These are phyloP conservation scores for Beauveria sp. DNA, from an alignment of 2,329 filamentous ascomycete genomes.

Conservation along the genomic window DNA sequence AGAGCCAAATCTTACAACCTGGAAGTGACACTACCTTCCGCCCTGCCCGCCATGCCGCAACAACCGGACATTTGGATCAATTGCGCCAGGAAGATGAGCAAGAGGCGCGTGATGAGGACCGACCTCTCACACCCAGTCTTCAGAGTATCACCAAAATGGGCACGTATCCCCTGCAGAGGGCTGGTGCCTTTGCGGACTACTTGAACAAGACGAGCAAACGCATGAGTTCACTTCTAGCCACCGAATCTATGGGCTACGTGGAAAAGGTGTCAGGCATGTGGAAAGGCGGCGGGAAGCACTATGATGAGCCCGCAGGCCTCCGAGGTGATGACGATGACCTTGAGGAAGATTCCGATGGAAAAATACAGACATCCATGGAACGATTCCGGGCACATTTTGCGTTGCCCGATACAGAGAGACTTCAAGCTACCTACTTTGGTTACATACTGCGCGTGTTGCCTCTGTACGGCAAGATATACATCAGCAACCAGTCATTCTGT, in stretches of 20 bases:
- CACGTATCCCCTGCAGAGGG: conserved; percentile 73
- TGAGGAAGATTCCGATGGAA: conserved; percentile 53
- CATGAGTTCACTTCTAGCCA: conserved; percentile 75
- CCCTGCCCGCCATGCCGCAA: conserved; percentile 7
- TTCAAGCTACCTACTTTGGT: conserved; percentile 88
- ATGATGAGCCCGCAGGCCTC: conserved; percentile 54
- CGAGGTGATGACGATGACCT: conserved; percentile 48
- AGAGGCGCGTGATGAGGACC: neutral
- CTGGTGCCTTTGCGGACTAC: conserved; percentile 75
- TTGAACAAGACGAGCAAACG: conserved; percentile 70
- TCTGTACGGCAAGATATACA: conserved; percentile 93
- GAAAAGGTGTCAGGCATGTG: conserved; percentile 98
- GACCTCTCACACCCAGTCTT: conserved; percentile 33
- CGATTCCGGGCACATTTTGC: conserved; percentile 88
- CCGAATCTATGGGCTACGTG: conserved; percentile 91
- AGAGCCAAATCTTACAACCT: conserved; percentile 10
- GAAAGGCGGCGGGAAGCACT: conserved; percentile 85
- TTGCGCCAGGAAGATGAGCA: neutral
- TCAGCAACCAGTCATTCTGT: conserved; percentile 81
- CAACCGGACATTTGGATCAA: conserved; percentile 9
- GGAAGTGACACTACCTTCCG: neutral
- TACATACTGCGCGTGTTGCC: conserved; percentile 84
- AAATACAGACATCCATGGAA: conserved; percentile 61
- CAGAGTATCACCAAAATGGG: conserved; percentile 54
- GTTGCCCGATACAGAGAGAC: conserved; percentile 71